Conservation (phyloP, 169 alveolate species). For the Eimeria necatrix region DNA sequence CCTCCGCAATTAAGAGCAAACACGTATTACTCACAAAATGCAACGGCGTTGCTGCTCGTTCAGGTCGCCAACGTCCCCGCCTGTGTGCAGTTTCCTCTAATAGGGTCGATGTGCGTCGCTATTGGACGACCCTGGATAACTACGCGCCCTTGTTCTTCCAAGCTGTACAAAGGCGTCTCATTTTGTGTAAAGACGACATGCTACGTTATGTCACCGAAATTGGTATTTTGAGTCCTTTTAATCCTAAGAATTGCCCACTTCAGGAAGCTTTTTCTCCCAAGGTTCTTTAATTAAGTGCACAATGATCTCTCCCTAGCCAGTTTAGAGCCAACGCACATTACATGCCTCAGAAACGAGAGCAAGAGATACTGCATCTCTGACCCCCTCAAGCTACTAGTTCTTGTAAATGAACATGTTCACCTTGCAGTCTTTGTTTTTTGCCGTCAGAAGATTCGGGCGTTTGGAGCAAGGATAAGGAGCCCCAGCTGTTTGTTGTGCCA, state of each 20-base stretch:
- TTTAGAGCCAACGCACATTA: too few species aligned
- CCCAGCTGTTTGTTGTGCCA: constrained; percentile 58
- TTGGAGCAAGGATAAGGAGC: constrained; percentile 58
- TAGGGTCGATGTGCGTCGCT: constrained; percentile 26
- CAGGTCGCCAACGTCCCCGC: background rate
- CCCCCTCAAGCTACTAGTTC: too few species aligned
- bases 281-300: too few species aligned
- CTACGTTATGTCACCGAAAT: constrained; percentile 31
- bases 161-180: constrained; percentile 63
- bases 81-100: background rate
- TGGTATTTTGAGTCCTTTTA: background rate
- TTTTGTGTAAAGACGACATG: constrained; percentile 35
- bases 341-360: too few species aligned
- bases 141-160: constrained; percentile 27
- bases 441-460: constrained; percentile 57
- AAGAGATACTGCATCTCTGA: too few species aligned
- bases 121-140: constrained; percentile 62
- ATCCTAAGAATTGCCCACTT: too few species aligned
- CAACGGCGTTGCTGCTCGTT: background rate
- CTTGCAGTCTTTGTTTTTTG: too few species aligned
- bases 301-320: too few species aligned
- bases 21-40: constrained; percentile 9
- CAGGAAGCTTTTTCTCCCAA: too few species aligned
- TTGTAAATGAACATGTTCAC: too few species aligned
- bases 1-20: background rate